phyloP scores from a whole-genome alignment of 2,329 filamentous ascomycete species.

The Arthrobotrys iridis region DNA sequence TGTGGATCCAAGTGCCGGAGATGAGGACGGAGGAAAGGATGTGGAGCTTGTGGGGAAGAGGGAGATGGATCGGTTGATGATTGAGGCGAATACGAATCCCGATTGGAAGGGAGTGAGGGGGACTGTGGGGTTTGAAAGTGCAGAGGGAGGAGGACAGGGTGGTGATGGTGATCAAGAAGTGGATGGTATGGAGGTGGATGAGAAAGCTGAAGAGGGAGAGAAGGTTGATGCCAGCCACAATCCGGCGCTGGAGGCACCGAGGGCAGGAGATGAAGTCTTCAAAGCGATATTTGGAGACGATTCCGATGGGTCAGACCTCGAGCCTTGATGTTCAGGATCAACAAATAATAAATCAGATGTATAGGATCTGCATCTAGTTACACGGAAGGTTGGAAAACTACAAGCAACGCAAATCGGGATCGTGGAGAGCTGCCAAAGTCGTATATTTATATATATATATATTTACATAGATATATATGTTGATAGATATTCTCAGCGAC shows the following conservation, averaged over 20 bases:
- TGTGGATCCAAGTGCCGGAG: conserved; percentile 68
- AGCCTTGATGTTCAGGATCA: too few relatives aligned
- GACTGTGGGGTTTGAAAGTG: conserved; percentile 35
- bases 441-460: too few relatives aligned
- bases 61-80: conserved; percentile 54
- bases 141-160: conserved; percentile 58
- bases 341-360: too few relatives aligned
- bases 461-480: too few relatives aligned
- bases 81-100: conserved; percentile 50
- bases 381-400: too few relatives aligned
- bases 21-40: conserved; percentile 69
- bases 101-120: conserved; percentile 34
- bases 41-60: conserved; percentile 66
- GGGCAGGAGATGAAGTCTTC: conserved; percentile 83
- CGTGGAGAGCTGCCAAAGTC: too few relatives aligned
- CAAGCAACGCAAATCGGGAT: too few relatives aligned
- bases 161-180: conserved; percentile 54
- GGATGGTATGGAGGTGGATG: conserved; percentile 17
- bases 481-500: too few relatives aligned
- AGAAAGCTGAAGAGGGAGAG: background rate
- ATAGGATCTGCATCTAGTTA: too few relatives aligned
- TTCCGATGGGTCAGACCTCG: conserved; percentile 75
- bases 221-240: conserved; percentile 21
- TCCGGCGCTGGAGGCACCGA: conserved; percentile 68
- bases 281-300: conserved; percentile 93